Evolutionary conservation across 768 basidiomycete species (phyloP), one percentile per base, ranked within the genome.

Genomic region (Lactarius indigo): DNA sequence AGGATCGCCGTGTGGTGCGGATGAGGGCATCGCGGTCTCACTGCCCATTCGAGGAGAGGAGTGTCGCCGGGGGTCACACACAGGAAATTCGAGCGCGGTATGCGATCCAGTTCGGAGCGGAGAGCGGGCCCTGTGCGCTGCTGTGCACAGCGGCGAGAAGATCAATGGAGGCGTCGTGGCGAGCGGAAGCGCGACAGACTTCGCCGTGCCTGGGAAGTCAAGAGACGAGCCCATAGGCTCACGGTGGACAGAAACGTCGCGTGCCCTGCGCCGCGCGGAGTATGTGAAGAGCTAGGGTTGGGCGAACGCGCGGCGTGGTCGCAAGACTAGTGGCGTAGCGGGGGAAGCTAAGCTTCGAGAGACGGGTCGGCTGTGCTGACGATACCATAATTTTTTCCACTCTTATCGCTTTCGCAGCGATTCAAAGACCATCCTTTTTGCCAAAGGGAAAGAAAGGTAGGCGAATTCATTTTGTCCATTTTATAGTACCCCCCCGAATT

Each of bases 351-450:
- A 47, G 55, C 61, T 61, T 63, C 61, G 60, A 56, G 44, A 66
- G 68, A 57, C 28, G 47, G 61, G 59, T 31, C 17, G 57, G 23
- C 31, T 39, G 59, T 61, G 64, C 68, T 54, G 31, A 63, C 61
- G 65, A 55, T 68, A 59, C 59, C 64, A 68, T 60, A 68, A 68
- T 67, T 69, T 69, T 68, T 69, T 69, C 65, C 65, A 41, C 2
- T 17, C n/a, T 20, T 44, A 2, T 69, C 57, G 68, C 65, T 68
- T 68, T 68, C 59, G 64, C 39, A 58, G 64, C 68, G 68, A 66
- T 15, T 2, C 18, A 31, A 39, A 28, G 23, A n/a, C 12, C 4
- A 10, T 31, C 20, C 26, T 37, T 47, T 47, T 28, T n/a, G 0
- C 47, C 1, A 52, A 26, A 50, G 50, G 23, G 50, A 17, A 39